phyloP scores from a whole-genome alignment of 2,329 filamentous ascomycete species.

The Septoria petroselini region DNA sequence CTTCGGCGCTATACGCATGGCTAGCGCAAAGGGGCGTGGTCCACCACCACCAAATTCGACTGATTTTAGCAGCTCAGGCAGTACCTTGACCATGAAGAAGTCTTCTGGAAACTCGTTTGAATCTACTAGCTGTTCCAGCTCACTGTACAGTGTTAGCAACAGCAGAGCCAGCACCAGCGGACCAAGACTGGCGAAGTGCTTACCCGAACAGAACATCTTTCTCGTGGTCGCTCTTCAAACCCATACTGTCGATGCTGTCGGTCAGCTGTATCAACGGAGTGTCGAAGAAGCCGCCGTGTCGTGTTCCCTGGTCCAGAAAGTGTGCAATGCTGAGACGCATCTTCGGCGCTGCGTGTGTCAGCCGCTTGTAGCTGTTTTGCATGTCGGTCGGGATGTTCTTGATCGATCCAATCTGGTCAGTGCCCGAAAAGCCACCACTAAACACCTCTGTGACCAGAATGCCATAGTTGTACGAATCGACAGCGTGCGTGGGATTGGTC shows the following conservation, averaged over 20 bases:
- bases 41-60: slow-evolving; percentile 98
- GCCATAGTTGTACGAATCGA: slow-evolving; percentile 85
- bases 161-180: neutral
- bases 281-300: slow-evolving; percentile 83
- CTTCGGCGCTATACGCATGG: slow-evolving; percentile 87
- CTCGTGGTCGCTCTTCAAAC: slow-evolving; percentile 80
- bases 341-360: slow-evolving; percentile 87
- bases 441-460: slow-evolving; percentile 85
- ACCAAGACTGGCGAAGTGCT: slow-evolving; percentile 18
- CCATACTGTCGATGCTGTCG: slow-evolving; percentile 87
- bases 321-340: slow-evolving; percentile 76
- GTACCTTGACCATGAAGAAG: slow-evolving; percentile 94
- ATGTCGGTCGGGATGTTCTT: slow-evolving; percentile 83
- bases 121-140: slow-evolving; percentile 68
- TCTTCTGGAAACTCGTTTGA: slow-evolving; percentile 95
- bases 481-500: slow-evolving; percentile 71
- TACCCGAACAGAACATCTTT: slow-evolving; percentile 78
- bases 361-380: slow-evolving; percentile 85
- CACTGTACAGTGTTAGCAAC: slow-evolving; percentile 43
- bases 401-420: slow-evolving; percentile 78
- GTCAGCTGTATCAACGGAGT: slow-evolving; percentile 88
- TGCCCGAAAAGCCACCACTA: slow-evolving; percentile 74
- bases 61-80: slow-evolving; percentile 94
- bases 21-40: slow-evolving; percentile 80
- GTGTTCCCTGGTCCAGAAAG: slow-evolving; percentile 85